Evolutionary conservation across 129 eudicot species (phyloP).

Genomic region (Ambrosia artemisiifolia): DNA sequence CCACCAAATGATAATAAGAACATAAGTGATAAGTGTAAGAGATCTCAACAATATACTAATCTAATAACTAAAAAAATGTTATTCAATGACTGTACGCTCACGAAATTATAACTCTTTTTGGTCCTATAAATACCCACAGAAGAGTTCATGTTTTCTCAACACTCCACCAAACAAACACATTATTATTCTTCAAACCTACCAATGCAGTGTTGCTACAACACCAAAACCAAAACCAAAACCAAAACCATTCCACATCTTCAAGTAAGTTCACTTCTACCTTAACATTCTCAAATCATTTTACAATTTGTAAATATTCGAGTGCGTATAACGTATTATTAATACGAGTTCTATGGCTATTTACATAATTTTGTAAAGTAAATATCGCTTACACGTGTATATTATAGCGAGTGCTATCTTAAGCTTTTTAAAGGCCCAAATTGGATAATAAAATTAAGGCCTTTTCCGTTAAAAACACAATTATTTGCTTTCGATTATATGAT

Average conservation of each 20-base stretch:
- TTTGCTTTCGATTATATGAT: too few species aligned
- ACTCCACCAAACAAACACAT: slow-evolving; percentile 37
- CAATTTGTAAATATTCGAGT: not conserved
- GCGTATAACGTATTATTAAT: not conserved
- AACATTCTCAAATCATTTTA: not conserved
- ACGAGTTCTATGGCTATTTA: not conserved
- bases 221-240: slow-evolving; percentile 10
- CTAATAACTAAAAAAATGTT: not conserved
- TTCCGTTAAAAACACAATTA: too few species aligned
- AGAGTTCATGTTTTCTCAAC: slow-evolving; percentile 25
- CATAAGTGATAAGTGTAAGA: too few species aligned
- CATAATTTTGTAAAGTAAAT: not conserved
- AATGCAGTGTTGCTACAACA: slow-evolving; percentile 19
- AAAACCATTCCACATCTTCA: slow-evolving; percentile 26
- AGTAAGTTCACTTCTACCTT: slow-evolving; percentile 31
- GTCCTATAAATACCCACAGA: slow-evolving; percentile 46
- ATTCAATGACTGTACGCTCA: not conserved
- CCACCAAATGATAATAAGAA: not conserved
- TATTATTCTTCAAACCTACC: slow-evolving; percentile 32
- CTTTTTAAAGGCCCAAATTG: too few species aligned
- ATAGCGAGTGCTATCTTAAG: too few species aligned
- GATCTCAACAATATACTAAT: too few species aligned
- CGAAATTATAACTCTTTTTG: not conserved
- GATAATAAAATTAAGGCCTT: too few species aligned
- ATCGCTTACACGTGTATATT: too few species aligned